Base-by-base conservation (phyloP, 2,329 filamentous ascomycete genomes). In the Fusarium humuli region DNA sequence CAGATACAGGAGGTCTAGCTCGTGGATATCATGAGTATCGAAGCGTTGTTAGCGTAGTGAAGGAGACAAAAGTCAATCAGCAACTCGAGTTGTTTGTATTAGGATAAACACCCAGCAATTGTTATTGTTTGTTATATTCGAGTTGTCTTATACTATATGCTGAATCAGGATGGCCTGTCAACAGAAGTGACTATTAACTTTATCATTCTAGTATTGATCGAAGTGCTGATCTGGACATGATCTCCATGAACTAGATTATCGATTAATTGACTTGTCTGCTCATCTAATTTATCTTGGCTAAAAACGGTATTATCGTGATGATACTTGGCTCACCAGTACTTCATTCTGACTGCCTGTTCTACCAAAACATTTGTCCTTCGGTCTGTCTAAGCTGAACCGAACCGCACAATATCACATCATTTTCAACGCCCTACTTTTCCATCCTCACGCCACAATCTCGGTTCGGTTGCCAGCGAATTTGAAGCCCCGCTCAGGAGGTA, bases 371-470 rank as follows among this genome's bases (percentile, higher is more conserved):
- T 56, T 41, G 14, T 46, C 20, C 44, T 16, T 29, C 2, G 7
- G 18, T 41, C 25, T 18, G 27, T 55, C 30, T 16, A 13, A 54
- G 22, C 23, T 30, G 18, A 25, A 18, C 42, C 12, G 10, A 37
- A 47, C 41, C 20, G 14, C 22, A 41, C n/a, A n/a, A n/a, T n/a
- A 57, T 57, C 52, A 48, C 20, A 59, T 59, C 29, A 55, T 57
- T 56, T 47, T 41, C n/a, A 22, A 55, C 32, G 42, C 32, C 42
- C 25, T 41, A 11, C 41, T 37, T 55, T 46, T 62, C 20, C 14
- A 10, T 10, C 18, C 32, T 50, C 61, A 27, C 46, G 22, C 32
- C 61, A 52, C 62, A 52, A 58, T 65, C 45, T 59, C 45, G 54
- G 20, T 44, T 30, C n/a, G 34, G 32, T 18, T 42, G 32, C 13